Conservation (phyloP, 345 rosid genomes). For the Leavenworthia alabamica region DNA sequence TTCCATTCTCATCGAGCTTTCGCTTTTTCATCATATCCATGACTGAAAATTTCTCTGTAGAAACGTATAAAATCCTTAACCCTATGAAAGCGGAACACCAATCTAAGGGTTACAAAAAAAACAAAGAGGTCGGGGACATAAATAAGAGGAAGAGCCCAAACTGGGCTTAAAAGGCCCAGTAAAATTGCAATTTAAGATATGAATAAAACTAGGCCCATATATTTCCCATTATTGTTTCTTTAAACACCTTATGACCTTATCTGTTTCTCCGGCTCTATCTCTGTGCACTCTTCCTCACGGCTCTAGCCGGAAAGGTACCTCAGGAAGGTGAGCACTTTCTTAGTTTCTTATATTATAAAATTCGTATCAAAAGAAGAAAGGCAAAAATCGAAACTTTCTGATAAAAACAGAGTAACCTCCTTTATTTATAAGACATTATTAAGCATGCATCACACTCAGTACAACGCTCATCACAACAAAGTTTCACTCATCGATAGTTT, state of each 20-base stretch:
- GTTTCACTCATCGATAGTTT: constrained; percentile 3
- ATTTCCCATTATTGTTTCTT: not conserved
- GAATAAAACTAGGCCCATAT: not conserved
- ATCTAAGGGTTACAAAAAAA: no score
- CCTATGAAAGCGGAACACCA: constrained; percentile 20
- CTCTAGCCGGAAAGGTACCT: constrained; percentile 1
- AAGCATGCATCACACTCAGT: constrained; percentile 5
- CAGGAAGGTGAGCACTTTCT: no score
- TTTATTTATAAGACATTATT: constrained; percentile 20
- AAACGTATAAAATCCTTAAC: constrained; percentile 38
- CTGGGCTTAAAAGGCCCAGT: not conserved
- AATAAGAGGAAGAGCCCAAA: not conserved
- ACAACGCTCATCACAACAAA: constrained; percentile 5
- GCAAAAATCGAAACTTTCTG: constrained; percentile 1
- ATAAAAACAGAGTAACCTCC: not conserved
- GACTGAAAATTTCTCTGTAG: not conserved
- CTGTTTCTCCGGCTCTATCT: constrained; percentile 7
- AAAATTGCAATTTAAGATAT: not conserved
- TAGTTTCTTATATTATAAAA: no score
- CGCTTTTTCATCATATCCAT: constrained; percentile 61
- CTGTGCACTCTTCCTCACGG: constrained; percentile 5
- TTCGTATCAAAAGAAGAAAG: no score
- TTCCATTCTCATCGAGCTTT: constrained; percentile 56
- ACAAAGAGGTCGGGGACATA: not conserved
- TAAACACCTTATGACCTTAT: constrained; percentile 28